phyloP scores from a whole-genome alignment of 1,284 basidiomycete species.

The Ustilago cynodontis region DNA sequence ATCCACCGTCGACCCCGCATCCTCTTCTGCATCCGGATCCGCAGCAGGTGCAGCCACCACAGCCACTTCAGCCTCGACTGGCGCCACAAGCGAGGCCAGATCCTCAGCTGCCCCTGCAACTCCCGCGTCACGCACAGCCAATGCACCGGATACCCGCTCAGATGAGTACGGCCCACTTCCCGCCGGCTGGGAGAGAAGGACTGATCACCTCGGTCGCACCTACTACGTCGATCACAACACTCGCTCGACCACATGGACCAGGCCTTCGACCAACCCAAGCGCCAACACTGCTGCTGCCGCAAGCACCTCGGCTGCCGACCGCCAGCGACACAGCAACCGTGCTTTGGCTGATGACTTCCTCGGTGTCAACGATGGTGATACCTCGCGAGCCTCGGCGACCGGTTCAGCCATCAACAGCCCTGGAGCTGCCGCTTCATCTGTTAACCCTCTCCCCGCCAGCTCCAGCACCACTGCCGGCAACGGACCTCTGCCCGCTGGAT shows the following conservation, averaged over 20 bases:
- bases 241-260: constrained; percentile 92
- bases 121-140: constrained; percentile 25
- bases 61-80: constrained; percentile 13
- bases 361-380: constrained; percentile 63
- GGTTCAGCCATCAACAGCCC: constrained; percentile 39
- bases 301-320: constrained; percentile 61
- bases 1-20: constrained; percentile 32
- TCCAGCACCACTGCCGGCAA: constrained; percentile 79
- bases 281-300: constrained; percentile 60
- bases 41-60: constrained; percentile 21
- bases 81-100: constrained; percentile 19
- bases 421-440: constrained; percentile 29
- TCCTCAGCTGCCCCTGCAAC: constrained; percentile 29
- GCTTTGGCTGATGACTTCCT: constrained; percentile 69
- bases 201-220: constrained; percentile 85
- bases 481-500: constrained; percentile 89
- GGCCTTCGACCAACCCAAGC: constrained; percentile 65
- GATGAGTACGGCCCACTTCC: constrained; percentile 75
- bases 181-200: constrained; percentile 90
- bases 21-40: constrained; percentile 21
- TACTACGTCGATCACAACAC: constrained; percentile 87
- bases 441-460: constrained; percentile 52
- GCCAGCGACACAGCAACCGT: constrained; percentile 65
- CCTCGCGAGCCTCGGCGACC: constrained; percentile 39
- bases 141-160: constrained; percentile 48